Percentiles rank a stretch among this genome's conserved stretches.
Evolutionary conservation across 805 yeast species (phyloP).

Genomic region (Torulaspora quercuum): DNA sequence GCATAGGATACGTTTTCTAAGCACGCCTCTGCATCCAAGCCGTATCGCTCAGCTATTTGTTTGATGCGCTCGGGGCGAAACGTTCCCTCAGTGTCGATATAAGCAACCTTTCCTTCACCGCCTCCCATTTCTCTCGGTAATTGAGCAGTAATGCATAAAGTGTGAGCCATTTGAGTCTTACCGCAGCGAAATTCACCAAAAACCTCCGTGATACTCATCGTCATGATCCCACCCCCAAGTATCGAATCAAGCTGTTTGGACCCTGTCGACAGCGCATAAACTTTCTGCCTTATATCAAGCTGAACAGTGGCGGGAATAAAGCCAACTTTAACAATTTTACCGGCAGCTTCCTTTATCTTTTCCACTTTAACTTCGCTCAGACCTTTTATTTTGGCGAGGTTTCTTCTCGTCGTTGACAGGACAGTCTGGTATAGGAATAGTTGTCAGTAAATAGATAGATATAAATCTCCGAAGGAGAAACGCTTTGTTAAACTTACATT

Average conservation of each 20-base stretch:
- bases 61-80: conserved; percentile 67
- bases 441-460: no score
- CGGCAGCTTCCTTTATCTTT: conserved; percentile 69
- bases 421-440: conserved; percentile 43
- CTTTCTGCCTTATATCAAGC: conserved; percentile 59
- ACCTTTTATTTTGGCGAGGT: conserved; percentile 63
- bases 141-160: conserved; percentile 73
- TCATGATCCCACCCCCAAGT: conserved; percentile 72
- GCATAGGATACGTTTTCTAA: conserved; percentile 72
- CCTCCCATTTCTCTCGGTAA: conserved; percentile 69
- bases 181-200: conserved; percentile 82
- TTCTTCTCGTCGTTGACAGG: conserved; percentile 60
- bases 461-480: no score
- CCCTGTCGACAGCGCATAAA: conserved; percentile 67
- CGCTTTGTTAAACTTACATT: conserved; percentile 43
- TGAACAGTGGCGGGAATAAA: conserved; percentile 72
- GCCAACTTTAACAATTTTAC: conserved; percentile 60
- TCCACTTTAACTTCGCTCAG: conserved; percentile 75
- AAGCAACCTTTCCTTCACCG: conserved; percentile 76
- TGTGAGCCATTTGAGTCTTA: conserved; percentile 77
- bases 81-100: conserved; percentile 78
- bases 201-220: conserved; percentile 74
- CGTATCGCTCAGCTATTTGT: conserved; percentile 66
- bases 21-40: conserved; percentile 64
- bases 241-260: conserved; percentile 64